Base-by-base conservation (phyloP, 2,329 filamentous ascomycete genomes). In the Cercospora sp. region DNA sequence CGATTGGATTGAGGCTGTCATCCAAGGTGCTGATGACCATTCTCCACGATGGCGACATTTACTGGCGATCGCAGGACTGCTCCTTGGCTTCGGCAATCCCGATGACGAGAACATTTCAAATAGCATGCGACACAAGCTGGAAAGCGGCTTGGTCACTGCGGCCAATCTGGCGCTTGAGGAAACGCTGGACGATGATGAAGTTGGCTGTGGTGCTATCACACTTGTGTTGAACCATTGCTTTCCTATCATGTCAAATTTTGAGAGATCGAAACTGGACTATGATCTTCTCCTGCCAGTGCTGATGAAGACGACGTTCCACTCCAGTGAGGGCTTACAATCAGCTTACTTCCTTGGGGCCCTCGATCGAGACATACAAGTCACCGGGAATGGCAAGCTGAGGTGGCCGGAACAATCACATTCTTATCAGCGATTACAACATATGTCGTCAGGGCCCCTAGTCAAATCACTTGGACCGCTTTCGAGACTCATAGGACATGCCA, bases 1-100 rank as follows among this genome's bases (percentile, higher is more conserved):
- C 58, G 85, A 85, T 59, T 89, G 87, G 88, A 80, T 86, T 26
- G 84, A 83, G 70, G 87, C 87, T 1, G 81, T 88, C 2, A 83
- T 87, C 2, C 83, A 82, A 48, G 87, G 87, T 8, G 87, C 87
- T 16, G 86, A 89, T 74, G 87, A 86, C 55, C 84, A 83, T 73
- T 89, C 83, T 31, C 86, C 84, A 18, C 83, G 92, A 75, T 97
- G 93, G 93, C 90, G 93, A 78, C 93, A 97, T 78, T 80, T 93
- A 31, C 83, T 97, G n/a, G 86, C 94, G 5, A 85, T 97, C 8
- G 89, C 89, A 0, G 94, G 93, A 3, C 82, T 96, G 23, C 80
- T 97, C 67, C 86, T 94, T 76, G 93, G 92, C 8, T 90, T 94
- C 75, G 90, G 91, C 72, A 83, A 85, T 16, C 84, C 87, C 68